These are phyloP conservation scores for Tremella yokohamensis DNA, from an alignment of 768 basidiomycete species.

Conservation along the genomic window DNA sequence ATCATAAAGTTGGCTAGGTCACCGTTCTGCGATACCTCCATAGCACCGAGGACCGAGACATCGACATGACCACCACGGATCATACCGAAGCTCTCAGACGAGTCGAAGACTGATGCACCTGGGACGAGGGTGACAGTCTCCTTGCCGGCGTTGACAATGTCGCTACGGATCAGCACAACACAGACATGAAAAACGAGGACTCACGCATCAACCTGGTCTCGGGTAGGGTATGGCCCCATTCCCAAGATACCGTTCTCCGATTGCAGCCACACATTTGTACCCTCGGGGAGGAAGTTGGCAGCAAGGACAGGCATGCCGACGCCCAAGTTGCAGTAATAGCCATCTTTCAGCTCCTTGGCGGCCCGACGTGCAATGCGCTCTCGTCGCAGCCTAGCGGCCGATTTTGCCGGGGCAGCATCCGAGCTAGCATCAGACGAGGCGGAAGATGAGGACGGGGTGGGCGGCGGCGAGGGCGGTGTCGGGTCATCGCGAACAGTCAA, in stretches of 20 bases:
- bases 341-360: conserved; percentile 40
- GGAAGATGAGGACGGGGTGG: conserved; percentile 5
- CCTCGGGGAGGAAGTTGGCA: conserved; percentile 48
- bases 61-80: conserved; percentile 46
- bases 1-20: conserved; percentile 99
- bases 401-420: conserved; percentile 8
- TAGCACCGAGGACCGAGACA: conserved; percentile 87
- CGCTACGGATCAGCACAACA: conserved; percentile 8
- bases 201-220: conserved; percentile 51
- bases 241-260: conserved; percentile 54
- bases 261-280: conserved; percentile 52
- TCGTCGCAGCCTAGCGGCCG: conserved; percentile 17
- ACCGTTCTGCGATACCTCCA: conserved; percentile 85
- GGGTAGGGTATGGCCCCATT: conserved; percentile 53
- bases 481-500: conserved; percentile 31
- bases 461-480: background rate
- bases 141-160: conserved; percentile 48
- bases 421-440: background rate
- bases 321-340: conserved; percentile 52
- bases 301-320: conserved; percentile 54
- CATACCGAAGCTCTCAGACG: conserved; percentile 16
- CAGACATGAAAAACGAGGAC: conserved; percentile 1
- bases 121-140: conserved; percentile 26
- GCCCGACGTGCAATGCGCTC: conserved; percentile 40
- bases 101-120: conserved; percentile 22